phyloP scores from a whole-genome alignment of 2,329 filamentous ascomycete genomes.

The Ophiocordyceps camponoti-leonardi region DNA sequence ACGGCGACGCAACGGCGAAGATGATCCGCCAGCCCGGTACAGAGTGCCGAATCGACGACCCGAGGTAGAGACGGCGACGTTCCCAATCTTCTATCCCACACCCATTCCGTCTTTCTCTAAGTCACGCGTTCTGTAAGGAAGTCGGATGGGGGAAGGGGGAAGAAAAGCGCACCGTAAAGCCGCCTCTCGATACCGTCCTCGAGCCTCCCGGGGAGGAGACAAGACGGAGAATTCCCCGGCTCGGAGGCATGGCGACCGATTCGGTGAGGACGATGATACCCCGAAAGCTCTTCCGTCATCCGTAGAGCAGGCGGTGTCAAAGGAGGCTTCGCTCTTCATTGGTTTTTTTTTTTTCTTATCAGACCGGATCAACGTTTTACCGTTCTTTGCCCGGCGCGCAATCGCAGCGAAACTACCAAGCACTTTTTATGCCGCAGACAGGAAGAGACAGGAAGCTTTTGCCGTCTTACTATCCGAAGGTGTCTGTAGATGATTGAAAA shows the following conservation, averaged over 20 bases:
- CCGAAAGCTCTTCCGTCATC: neutral
- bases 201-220: conserved; percentile 14
- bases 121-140: neutral
- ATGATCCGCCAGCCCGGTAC: neutral
- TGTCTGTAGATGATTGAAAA: neutral
- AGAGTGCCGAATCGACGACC: neutral
- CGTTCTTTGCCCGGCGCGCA: neutral
- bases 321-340: conserved; percentile 11
- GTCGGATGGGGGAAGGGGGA: neutral
- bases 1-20: neutral
- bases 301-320: conserved; percentile 3
- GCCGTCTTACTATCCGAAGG: neutral
- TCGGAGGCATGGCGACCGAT: conserved; percentile 23
- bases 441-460: neutral
- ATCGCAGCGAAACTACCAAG: neutral
- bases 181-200: conserved; percentile 11
- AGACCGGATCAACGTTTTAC: neutral
- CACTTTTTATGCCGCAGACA: too few species aligned
- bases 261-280: conserved; percentile 2
- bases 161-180: conserved; percentile 5
- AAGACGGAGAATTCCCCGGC: conserved; percentile 24
- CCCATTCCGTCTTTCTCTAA: neutral
- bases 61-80: neutral
- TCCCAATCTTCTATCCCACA: neutral
- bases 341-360: neutral